Evolutionary conservation across 805 yeast genomes (phyloP), one percentile per base, ranked within the genome.

Genomic region (Starmera dryadoides): DNA sequence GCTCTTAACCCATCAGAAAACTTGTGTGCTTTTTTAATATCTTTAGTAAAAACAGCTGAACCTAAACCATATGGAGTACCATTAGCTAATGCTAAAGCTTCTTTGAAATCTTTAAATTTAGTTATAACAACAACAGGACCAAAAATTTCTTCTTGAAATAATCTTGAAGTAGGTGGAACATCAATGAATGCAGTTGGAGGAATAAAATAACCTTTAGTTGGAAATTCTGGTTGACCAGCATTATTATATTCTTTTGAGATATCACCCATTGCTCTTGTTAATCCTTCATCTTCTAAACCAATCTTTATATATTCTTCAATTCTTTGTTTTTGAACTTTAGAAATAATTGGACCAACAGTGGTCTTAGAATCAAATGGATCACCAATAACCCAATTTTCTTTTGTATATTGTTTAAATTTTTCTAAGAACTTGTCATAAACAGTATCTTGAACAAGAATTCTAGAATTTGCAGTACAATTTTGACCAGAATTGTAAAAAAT

Each of bases 91-190:
- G 59, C 64, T 21, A 86, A 45, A 5, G 77, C 95, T 46, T 86
- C 89, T 36, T 76, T 81, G 46, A 77, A 82, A 25, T 77, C 65
- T 30, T 64, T 56, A 63, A 86, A 86, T 59, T 74, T 76, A 41
- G 81, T 75, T 26, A 82, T 68, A 7, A 78, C 69, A 20, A 81
- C 86, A 26, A 86, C 95, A 14, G 95, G 95, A 16, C 95, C 95
- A 59, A 86, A 86, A 42, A 86, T 85, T 62, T 86, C 95, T 60
- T 86, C 95, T 47, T 71, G 70, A 41, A 80, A 82, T 37, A 86
- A 75, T 43, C 72, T 66, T 76, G 81, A 79, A 26, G 69, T 59
- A 44, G 80, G 80, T 39, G 67, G 71, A 36, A 83, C 86, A 51
- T 83, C 84, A 21, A 80, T 71, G 50, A 86, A 85, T 32, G 86